Percentiles rank a stretch among this genome's conserved stretches.
Conservation (phyloP, 352 stramenopile genomes). For the Pelagophyceae sp. region DNA sequence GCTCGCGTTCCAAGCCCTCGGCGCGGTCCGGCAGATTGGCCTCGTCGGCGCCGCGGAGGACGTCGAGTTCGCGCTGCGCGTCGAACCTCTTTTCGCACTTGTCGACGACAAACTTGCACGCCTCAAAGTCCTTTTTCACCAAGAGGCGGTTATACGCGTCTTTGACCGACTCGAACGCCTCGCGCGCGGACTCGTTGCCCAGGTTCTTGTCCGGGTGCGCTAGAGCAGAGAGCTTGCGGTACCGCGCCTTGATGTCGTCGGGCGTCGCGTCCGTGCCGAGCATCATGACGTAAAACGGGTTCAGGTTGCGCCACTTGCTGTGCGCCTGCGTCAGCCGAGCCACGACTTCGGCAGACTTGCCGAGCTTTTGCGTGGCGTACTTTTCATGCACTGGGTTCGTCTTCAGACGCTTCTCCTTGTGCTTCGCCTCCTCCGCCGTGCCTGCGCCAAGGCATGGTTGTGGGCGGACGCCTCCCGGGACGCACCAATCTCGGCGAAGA, state of each 20-base stretch:
- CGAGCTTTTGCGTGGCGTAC: conserved; percentile 27
- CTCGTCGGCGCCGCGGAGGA: conserved; percentile 7
- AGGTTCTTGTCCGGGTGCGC: conserved; percentile 74
- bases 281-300: conserved; percentile 70
- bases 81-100: not conserved
- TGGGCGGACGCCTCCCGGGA: too few relatives aligned
- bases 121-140: conserved; percentile 14
- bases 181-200: conserved; percentile 29
- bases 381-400: conserved; percentile 23
- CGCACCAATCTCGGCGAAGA: conserved; percentile 5
- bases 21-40: conserved; percentile 7
- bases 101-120: conserved; percentile 16
- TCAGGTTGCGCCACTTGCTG: conserved; percentile 48
- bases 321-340: conserved; percentile 10
- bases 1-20: not conserved
- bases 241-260: conserved; percentile 74
- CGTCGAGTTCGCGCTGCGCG: not conserved
- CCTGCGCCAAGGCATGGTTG: too few relatives aligned
- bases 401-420: not conserved
- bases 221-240: conserved; percentile 74
- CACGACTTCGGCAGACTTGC: not conserved
- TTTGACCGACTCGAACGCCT: conserved; percentile 29
- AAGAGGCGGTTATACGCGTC: conserved; percentile 20
- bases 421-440: not conserved
- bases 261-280: conserved; percentile 69